Evolutionary conservation across 192 early-diverging fungal genomes (phyloP).

Genomic region (Diversispora eburnea): DNA sequence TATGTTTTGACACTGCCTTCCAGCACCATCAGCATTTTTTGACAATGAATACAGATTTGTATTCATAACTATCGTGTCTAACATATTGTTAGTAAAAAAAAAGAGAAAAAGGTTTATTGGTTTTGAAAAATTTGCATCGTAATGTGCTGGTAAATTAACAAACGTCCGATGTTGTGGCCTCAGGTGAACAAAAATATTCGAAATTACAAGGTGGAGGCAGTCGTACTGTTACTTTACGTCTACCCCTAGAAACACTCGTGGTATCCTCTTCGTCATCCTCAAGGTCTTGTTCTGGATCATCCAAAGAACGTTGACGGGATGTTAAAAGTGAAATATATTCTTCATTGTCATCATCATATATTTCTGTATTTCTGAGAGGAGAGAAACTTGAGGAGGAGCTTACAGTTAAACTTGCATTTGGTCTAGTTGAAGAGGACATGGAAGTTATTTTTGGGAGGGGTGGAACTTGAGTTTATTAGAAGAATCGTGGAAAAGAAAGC

Average conservation of each 20-base stretch:
- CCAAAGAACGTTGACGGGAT: not conserved
- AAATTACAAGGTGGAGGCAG: not conserved
- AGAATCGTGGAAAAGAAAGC: not conserved
- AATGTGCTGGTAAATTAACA: not conserved
- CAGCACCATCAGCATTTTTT: not conserved
- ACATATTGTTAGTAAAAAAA: not conserved
- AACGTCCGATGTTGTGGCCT: not conserved
- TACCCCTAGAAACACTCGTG: not conserved
- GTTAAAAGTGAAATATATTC: not conserved
- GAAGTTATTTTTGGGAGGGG: not conserved
- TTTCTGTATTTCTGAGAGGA: not conserved
- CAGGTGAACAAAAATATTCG: not conserved
- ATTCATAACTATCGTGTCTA: not conserved
- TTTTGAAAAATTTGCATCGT: conserved; percentile 6
- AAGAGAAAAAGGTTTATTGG: not conserved
- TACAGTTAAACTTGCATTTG: not conserved
- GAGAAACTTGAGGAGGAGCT: not conserved
- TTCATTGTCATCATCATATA: not conserved
- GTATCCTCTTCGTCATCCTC: not conserved
- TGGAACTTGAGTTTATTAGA: not conserved
- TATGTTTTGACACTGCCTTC: not conserved
- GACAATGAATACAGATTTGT: not conserved
- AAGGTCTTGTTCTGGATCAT: too few relatives aligned
- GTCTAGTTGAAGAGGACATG: not conserved
- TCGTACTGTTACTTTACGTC: not conserved